Evolutionary conservation across 164 flowering plant genomes (phyloP).

Genomic region (Cinnamomum chago): DNA sequence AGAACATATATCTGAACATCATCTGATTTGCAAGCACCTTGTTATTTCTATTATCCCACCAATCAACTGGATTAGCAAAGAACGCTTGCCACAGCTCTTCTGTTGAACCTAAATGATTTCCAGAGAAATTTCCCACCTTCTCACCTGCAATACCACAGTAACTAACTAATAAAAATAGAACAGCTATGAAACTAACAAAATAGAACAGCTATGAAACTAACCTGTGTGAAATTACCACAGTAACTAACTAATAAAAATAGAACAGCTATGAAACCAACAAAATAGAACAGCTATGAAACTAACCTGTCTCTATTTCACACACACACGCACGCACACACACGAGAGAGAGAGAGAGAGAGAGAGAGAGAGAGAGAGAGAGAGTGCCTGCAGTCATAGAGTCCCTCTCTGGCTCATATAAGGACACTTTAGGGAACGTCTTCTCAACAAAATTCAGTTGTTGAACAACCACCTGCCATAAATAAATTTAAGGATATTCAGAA

Average conservation of each 20-base stretch:
- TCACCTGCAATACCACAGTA: constrained; percentile 35
- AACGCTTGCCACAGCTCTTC: constrained; percentile 91
- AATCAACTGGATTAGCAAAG: constrained; percentile 87
- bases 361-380: background rate
- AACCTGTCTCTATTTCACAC: background rate
- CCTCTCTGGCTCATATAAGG: constrained; percentile 39
- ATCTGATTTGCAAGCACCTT: constrained; percentile 46
- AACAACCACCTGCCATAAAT: constrained; percentile 61
- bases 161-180: background rate
- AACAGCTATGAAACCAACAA: too few species aligned
- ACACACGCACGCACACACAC: background rate
- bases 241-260: background rate
- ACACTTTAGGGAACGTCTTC: constrained; percentile 32
- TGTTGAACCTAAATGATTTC: constrained; percentile 32
- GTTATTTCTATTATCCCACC: constrained; percentile 93
- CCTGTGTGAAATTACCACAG: constrained; percentile 1
- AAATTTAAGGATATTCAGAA: constrained; percentile 12
- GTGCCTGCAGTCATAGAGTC: constrained; percentile 35
- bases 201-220: background rate
- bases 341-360: background rate
- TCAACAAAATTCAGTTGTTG: constrained; percentile 78
- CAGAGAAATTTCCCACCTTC: constrained; percentile 24
- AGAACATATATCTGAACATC: background rate
- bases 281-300: too few species aligned
- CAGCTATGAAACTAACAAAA: too few species aligned